Evolutionary conservation across 306 rosid species (phyloP).

Genomic region (Fragaria iinumae): DNA sequence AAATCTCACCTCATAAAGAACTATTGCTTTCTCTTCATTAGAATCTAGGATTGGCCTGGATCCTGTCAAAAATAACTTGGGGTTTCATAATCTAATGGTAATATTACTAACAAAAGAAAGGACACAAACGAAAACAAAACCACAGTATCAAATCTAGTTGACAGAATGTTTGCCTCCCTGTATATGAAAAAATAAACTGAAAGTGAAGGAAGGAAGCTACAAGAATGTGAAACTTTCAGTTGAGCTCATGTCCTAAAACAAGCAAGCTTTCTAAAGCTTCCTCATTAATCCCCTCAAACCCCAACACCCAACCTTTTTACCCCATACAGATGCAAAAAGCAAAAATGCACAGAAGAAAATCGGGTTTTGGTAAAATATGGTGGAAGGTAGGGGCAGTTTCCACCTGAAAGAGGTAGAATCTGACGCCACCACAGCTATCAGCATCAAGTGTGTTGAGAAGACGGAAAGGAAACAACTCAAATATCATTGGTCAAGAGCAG

Average conservation of each 20-base stretch:
- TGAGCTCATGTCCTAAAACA: background rate
- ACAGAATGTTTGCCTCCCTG: background rate
- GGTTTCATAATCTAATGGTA: constrained; percentile 27
- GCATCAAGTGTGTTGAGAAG: background rate
- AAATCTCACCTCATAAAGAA: constrained; percentile 70
- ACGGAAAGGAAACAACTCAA: background rate
- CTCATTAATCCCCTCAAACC: background rate
- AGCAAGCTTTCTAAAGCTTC: constrained; percentile 3
- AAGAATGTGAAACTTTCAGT: background rate
- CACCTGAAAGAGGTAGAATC: background rate
- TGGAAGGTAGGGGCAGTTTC: background rate
- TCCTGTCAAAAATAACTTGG: constrained; percentile 41
- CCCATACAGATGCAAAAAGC: background rate
- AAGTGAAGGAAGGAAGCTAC: background rate
- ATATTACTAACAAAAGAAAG: background rate
- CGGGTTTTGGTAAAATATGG: background rate
- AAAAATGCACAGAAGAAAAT: background rate
- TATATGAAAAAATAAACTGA: background rate
- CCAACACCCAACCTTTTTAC: background rate
- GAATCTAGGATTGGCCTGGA: constrained; percentile 52
- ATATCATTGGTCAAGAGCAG: background rate
- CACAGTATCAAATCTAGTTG: background rate
- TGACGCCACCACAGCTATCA: background rate
- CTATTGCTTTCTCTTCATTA: constrained; percentile 87
- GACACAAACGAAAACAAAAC: background rate